Conservation (phyloP, 202 grass and related monocot genomes). For the Elaeis oleifera region DNA sequence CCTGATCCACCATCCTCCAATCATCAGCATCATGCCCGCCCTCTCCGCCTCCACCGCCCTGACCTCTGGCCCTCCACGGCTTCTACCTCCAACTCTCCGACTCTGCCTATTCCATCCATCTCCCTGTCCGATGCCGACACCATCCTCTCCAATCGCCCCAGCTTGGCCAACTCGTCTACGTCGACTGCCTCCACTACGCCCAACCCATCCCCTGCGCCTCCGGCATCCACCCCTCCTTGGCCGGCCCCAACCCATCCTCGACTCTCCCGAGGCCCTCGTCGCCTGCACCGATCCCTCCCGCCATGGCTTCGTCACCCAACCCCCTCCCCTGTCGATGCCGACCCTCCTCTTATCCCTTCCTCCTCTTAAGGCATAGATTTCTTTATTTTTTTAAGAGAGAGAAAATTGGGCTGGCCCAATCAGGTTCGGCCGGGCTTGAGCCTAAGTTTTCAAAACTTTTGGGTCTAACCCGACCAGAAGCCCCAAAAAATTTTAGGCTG, state of each 20-base stretch:
- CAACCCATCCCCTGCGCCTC: slow-evolving; percentile 55
- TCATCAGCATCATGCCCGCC: slow-evolving; percentile 65
- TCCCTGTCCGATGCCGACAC: slow-evolving; percentile 41
- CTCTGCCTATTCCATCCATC: slow-evolving; percentile 74
- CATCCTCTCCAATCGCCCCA: slow-evolving; percentile 48
- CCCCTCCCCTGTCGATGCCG: slow-evolving; percentile 21
- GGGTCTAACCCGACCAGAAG: too few species aligned
- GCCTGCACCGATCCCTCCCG: slow-evolving; percentile 32
- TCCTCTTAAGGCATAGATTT: slow-evolving; percentile 11
- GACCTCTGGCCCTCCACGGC: slow-evolving; percentile 68
- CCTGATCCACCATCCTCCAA: slow-evolving; percentile 79
- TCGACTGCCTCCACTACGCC: slow-evolving; percentile 68
- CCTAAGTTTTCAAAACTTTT: too few species aligned
- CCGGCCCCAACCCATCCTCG: slow-evolving; percentile 36
- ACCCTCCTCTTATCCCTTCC: slow-evolving; percentile 29
- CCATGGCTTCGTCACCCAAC: slow-evolving; percentile 66
- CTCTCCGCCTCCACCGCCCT: slow-evolving; percentile 56
- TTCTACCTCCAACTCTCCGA: slow-evolving; percentile 87
- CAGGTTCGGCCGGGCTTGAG: too few species aligned
- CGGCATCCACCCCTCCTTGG: slow-evolving; percentile 48
- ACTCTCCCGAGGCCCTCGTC: slow-evolving; percentile 49
- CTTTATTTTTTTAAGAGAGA: too few species aligned
- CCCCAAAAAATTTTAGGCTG: too few species aligned
- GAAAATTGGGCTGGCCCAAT: too few species aligned
- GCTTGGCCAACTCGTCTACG: slow-evolving; percentile 71